A percentile compares a stretch with the other conserved stretches of the same genome.
Conservation (phyloP, 768 basidiomycete genomes). For the Jaapia argillacea region DNA sequence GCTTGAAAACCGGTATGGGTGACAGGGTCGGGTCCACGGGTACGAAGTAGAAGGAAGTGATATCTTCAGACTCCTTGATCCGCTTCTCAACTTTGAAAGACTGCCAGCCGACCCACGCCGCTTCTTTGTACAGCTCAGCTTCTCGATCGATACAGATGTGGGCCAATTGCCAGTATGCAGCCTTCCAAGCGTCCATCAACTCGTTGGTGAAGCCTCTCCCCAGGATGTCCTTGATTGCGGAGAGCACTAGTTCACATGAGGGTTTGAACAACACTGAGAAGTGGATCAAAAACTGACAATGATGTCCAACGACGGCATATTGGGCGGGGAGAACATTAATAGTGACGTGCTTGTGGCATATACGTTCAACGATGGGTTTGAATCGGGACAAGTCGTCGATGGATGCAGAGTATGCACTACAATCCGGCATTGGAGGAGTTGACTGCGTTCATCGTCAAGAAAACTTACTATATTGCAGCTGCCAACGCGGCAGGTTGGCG, state of each 20-base stretch:
- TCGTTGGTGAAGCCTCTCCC: slow-evolving; percentile 12
- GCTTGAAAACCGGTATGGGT: slow-evolving; percentile 8
- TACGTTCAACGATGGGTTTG: slow-evolving; percentile 14
- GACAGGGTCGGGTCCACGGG: slow-evolving; percentile 12
- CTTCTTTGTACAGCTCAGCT: slow-evolving; percentile 11
- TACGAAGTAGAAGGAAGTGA: slow-evolving; percentile 14
- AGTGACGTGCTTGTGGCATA: slow-evolving; percentile 15
- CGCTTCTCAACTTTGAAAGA: slow-evolving; percentile 11
- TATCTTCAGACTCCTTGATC: slow-evolving; percentile 12
- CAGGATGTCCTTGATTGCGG: slow-evolving; percentile 13
- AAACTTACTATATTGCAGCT: slow-evolving; percentile 10
- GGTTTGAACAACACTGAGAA: too few species aligned
- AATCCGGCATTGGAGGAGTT: too few species aligned
- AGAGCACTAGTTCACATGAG: too few species aligned
- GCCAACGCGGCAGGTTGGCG: slow-evolving; percentile 14
- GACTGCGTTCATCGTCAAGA: too few species aligned
- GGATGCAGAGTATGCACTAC: slow-evolving; percentile 10
- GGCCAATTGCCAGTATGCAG: slow-evolving; percentile 16
- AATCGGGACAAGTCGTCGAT: slow-evolving; percentile 15
- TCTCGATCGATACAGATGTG: slow-evolving; percentile 14
- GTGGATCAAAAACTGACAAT: too few species aligned
- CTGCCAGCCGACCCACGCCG: slow-evolving; percentile 13
- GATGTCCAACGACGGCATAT: slow-evolving; percentile 14
- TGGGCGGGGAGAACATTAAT: slow-evolving; percentile 14
- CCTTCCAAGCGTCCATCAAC: slow-evolving; percentile 14